phyloP scores from a whole-genome alignment of 495 filamentous ascomycete genomes.

The Penicillium paxilli region DNA sequence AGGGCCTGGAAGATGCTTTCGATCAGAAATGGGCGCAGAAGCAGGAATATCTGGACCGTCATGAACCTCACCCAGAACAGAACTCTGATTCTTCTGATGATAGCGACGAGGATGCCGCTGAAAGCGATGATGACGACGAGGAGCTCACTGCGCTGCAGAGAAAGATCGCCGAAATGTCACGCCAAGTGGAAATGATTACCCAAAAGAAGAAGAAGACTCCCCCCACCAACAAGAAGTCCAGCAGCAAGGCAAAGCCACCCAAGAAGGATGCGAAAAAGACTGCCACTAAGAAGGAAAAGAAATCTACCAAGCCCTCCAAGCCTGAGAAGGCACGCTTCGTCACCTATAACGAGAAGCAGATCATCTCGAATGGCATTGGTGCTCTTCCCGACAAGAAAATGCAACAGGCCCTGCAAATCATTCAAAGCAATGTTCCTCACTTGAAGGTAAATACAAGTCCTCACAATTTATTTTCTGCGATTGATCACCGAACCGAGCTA shows the following conservation, averaged over 20 bases:
- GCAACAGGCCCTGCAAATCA: slow-evolving; percentile 80
- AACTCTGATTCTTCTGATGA: slow-evolving; percentile 57
- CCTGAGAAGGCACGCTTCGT: slow-evolving; percentile 54
- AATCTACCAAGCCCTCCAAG: slow-evolving; percentile 49
- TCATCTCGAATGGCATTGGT: slow-evolving; percentile 79
- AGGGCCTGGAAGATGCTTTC: slow-evolving; percentile 70
- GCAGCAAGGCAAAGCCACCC: slow-evolving; percentile 47
- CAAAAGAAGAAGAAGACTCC: slow-evolving; percentile 66
- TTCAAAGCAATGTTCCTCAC: slow-evolving; percentile 80
- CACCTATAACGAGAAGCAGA: slow-evolving; percentile 77
- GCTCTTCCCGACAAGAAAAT: slow-evolving; percentile 72
- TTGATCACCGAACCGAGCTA: neutral
- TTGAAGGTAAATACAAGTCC: slow-evolving; percentile 63
- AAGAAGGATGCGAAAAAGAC: slow-evolving; percentile 58
- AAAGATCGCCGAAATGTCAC: slow-evolving; percentile 62
- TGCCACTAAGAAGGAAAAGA: slow-evolving; percentile 51
- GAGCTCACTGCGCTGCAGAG: slow-evolving; percentile 66
- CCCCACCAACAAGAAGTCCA: slow-evolving; percentile 51
- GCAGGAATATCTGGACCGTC: slow-evolving; percentile 70
- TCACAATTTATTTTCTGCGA: too few relatives aligned
- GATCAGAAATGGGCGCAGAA: slow-evolving; percentile 72
- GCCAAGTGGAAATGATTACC: slow-evolving; percentile 52
- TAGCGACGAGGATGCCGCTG: slow-evolving; percentile 67
- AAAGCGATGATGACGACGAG: slow-evolving; percentile 65
- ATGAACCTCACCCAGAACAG: slow-evolving; percentile 61